Evolutionary conservation across 306 rosid genomes (phyloP).

Genomic region (Dryas drummondii): DNA sequence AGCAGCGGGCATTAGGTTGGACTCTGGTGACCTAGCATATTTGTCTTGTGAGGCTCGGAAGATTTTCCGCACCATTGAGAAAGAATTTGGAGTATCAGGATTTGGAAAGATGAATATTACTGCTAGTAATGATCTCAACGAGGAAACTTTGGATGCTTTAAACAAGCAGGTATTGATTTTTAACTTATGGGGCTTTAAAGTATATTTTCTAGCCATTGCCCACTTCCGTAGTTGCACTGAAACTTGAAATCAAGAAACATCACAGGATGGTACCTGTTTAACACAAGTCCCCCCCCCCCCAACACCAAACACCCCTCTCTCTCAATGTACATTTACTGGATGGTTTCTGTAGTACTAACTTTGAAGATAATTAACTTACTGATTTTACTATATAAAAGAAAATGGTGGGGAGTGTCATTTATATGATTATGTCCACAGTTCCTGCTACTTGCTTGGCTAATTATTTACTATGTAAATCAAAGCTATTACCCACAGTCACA

Average conservation of each 20-base stretch:
- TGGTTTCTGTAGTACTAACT: no score
- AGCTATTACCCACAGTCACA: no score
- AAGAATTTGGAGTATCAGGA: slow-evolving; percentile 61
- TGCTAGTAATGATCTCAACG: slow-evolving; percentile 97
- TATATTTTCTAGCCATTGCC: not conserved
- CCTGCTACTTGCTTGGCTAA: no score
- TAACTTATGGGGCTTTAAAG: slow-evolving; percentile 10
- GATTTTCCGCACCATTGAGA: slow-evolving; percentile 61
- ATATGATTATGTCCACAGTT: no score
- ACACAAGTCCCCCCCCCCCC: no score
- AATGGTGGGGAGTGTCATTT: no score
- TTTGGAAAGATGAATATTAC: slow-evolving; percentile 67
- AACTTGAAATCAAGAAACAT: not conserved
- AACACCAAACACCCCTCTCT: no score
- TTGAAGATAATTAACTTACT: no score
- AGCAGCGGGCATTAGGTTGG: slow-evolving; percentile 84
- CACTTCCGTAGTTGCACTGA: not conserved
- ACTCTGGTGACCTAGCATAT: slow-evolving; percentile 95
- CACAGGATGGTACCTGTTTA: no score
- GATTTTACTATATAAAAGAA: no score
- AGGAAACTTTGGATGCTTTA: slow-evolving; percentile 94
- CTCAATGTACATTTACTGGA: no score
- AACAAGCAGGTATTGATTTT: slow-evolving; percentile 73
- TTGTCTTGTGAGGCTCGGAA: slow-evolving; percentile 75
- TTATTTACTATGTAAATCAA: no score